Conservation (phyloP, 306 rosid species). For the Rosa rugosa region DNA sequence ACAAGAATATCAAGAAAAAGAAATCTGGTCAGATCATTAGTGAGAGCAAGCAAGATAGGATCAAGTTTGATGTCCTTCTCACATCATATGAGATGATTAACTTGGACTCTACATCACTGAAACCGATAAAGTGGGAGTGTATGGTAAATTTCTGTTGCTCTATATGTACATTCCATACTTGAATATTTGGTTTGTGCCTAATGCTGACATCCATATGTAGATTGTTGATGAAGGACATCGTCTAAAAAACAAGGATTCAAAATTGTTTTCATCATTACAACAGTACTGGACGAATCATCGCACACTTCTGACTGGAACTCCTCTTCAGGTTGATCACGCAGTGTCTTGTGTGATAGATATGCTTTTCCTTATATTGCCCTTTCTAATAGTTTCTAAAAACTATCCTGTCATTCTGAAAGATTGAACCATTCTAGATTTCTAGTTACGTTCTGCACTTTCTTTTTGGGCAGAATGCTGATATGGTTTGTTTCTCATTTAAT, state of each 20-base stretch:
- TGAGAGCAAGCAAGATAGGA: conserved; percentile 95
- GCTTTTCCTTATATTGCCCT: conserved; percentile 10
- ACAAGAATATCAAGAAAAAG: conserved; percentile 86
- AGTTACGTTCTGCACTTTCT: background rate
- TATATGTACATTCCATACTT: conserved; percentile 12
- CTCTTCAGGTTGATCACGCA: conserved; percentile 79
- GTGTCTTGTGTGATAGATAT: conserved; percentile 22
- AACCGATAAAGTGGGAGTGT: conserved; percentile 92
- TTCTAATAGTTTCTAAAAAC: background rate
- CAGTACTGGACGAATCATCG: conserved; percentile 82
- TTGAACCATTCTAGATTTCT: background rate
- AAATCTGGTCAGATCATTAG: conserved; percentile 62
- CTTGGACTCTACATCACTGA: conserved; percentile 68
- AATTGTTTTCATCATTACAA: conserved; percentile 87
- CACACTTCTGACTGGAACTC: conserved; percentile 96
- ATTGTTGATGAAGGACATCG: conserved; percentile 99
- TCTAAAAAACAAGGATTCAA: conserved; percentile 95
- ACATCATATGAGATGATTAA: conserved; percentile 99
- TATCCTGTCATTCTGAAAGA: background rate
- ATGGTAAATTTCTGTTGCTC: conserved; percentile 62
- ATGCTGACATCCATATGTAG: conserved; percentile 41
- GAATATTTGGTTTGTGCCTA: conserved; percentile 25
- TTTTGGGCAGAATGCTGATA: background rate
- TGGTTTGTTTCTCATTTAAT: background rate
- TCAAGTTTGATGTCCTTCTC: conserved; percentile 92